Conservation (phyloP, 106 monocot species). For the Dendrobium nobile region DNA sequence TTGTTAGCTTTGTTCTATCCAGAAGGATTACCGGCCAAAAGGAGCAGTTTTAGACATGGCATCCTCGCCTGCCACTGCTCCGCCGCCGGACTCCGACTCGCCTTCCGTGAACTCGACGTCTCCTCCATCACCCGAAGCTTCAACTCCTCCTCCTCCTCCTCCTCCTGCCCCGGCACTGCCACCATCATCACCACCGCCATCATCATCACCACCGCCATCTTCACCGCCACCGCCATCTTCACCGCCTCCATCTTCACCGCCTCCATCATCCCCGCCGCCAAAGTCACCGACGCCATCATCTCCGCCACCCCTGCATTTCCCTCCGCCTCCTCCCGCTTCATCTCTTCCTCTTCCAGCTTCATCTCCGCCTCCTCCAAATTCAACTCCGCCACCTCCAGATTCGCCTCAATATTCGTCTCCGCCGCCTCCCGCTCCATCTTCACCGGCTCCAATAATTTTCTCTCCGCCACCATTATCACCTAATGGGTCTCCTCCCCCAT, state of each 20-base stretch:
- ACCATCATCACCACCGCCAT: background rate
- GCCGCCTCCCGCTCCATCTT: background rate
- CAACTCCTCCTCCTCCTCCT: background rate
- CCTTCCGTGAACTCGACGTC: background rate
- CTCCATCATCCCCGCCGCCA: background rate
- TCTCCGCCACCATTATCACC: background rate
- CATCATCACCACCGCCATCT: background rate
- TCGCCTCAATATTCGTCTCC: background rate
- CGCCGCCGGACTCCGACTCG: background rate
- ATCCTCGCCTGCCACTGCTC: conserved; percentile 22
- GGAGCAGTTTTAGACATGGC: conserved; percentile 14
- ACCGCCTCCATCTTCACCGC: background rate
- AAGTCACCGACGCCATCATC: conserved; percentile 2
- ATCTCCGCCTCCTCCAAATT: background rate
- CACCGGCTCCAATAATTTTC: background rate
- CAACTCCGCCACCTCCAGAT: conserved; percentile 1
- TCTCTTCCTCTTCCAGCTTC: background rate
- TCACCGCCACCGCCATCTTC: background rate
- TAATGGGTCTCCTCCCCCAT: background rate
- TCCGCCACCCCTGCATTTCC: background rate
- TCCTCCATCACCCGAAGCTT: background rate
- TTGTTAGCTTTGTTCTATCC: background rate
- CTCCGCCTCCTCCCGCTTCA: background rate
- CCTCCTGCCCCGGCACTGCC: background rate
- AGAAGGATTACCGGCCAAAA: background rate